Base-by-base conservation (phyloP, 306 rosid genomes). In the Pterocarpus santalinus region DNA sequence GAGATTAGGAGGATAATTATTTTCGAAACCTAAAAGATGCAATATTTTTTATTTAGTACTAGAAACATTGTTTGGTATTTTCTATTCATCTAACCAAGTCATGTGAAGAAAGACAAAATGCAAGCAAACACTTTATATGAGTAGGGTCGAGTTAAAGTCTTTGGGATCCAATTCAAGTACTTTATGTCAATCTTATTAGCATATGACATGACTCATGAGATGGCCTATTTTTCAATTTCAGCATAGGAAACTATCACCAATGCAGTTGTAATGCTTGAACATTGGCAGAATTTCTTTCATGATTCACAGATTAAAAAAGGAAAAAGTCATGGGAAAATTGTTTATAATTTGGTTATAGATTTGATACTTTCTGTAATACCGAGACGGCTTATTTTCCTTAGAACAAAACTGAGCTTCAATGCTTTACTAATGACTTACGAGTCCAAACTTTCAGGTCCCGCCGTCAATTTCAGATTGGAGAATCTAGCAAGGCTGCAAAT, bases 381-480 rank as follows among this genome's bases (percentile, higher is more conserved):
- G 4, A 51, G 17, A 34, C 9, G 17, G 4, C 1, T 46, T 55
- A 71, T 71, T 71, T 72, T 71, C 22, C 56, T 5, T 46, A 10
- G 39, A 44, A 64, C 13, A 15, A 63, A 62, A 9, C 28, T 28
- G 3, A 74, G 32, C 47, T 51, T 64, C n/a, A 70, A 2, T 52
- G 73, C 57, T 58, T 51, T 30, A 65, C 11, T 52, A 28, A 58
- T 22, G 75, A 69, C 4, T 44, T 63, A 11, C 36, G 51, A 15
- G 71, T 12, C 33, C 28, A 36, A 87, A 82, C n/a, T 78, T 81
- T 71, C 88, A 87, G 90, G 85, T 71, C 70, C 4, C 32, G 77
- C 44, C 74, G 71, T 60, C 56, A 17, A 77, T 78, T 65, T 36
- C 75, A 76, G 41, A 72, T 67, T 47, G 91, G 82, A 52, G 88